Conservation (phyloP, 306 rosid species). For the Lathyrus tuberosus region DNA sequence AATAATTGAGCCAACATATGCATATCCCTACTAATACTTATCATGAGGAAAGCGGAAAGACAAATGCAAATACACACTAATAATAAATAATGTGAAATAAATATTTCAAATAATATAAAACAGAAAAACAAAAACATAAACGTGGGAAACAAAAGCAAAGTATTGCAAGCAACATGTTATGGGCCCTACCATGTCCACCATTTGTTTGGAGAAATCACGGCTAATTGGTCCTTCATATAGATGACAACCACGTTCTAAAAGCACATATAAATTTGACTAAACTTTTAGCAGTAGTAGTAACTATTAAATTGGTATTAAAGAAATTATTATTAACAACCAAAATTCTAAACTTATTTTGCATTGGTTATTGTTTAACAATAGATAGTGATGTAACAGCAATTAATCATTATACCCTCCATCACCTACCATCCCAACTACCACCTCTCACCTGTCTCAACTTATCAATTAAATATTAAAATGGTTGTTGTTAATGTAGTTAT, state of each 20-base stretch:
- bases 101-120: background rate
- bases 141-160: slow-evolving; percentile 20
- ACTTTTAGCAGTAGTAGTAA: slow-evolving; percentile 11
- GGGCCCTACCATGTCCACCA: slow-evolving; percentile 44
- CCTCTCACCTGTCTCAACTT: slow-evolving; percentile 30
- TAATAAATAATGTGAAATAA: background rate
- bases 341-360: slow-evolving; percentile 16
- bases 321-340: slow-evolving; percentile 6
- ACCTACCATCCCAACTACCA: slow-evolving; percentile 43
- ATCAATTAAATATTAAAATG: slow-evolving; percentile 31
- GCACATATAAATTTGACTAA: slow-evolving; percentile 26
- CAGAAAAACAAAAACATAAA: background rate
- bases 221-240: slow-evolving; percentile 37
- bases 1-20: too few species aligned
- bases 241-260: slow-evolving; percentile 38
- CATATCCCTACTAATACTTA: too few species aligned
- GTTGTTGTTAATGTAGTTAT: slow-evolving; percentile 18
- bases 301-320: slow-evolving; percentile 18
- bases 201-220: slow-evolving; percentile 45
- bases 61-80: too few species aligned
- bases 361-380: slow-evolving; percentile 10
- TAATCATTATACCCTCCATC: slow-evolving; percentile 38
- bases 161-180: slow-evolving; percentile 4
- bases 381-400: slow-evolving; percentile 44
- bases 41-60: too few species aligned